Evolutionary conservation across 768 basidiomycete genomes (phyloP), one percentile per base, ranked within the genome.

Genomic region (Lepiota subincarnata): DNA sequence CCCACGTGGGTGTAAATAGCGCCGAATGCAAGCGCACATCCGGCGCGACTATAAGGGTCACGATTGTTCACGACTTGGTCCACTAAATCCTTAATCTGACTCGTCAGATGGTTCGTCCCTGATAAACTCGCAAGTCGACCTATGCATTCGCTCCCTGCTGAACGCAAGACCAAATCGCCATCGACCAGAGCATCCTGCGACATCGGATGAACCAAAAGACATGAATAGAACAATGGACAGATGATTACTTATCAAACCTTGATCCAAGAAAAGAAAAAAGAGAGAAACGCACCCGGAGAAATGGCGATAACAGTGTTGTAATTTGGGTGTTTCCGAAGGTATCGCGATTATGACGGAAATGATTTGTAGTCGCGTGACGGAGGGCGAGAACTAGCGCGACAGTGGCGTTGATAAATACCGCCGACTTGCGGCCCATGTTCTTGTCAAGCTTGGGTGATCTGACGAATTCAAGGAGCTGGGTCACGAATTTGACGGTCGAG

Each of bases 21-120:
- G 11, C 93, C 92, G 62, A 98, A 92, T 0, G 95, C 89, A 35
- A 94, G 70, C 0, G 94, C 92, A 64, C 94, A 98, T 0, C 97
- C 97, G 13, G 96, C 95, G 14, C 97, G 84, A 19, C 86, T 86
- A 57, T 90, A 80, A 0, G 97, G 96, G 66, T 96, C 89, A 14
- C 96, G 87, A 66, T 98, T 97, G 68, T 78, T 92, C 52, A 98
- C 92, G 19, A 98, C 89, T 62, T 93, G 88, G 60, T 97, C 89
- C 7, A 98, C 93, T 3, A 98, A 76, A 57, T 83, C 83, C 67
- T 97, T 97, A 57, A 92, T 87, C 67, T 95, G 89, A 41, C 77
- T 79, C 0, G 90, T 89, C 46, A 98, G 75, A 73, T 94, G 96
- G 38, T 77, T 80, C 6, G 86, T 91, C 4, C 87, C 92, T 1